Evolutionary conservation across 352 stramenopile genomes (phyloP), one percentile per base, ranked within the genome.

Genomic region (Aphanomyces astaci): DNA sequence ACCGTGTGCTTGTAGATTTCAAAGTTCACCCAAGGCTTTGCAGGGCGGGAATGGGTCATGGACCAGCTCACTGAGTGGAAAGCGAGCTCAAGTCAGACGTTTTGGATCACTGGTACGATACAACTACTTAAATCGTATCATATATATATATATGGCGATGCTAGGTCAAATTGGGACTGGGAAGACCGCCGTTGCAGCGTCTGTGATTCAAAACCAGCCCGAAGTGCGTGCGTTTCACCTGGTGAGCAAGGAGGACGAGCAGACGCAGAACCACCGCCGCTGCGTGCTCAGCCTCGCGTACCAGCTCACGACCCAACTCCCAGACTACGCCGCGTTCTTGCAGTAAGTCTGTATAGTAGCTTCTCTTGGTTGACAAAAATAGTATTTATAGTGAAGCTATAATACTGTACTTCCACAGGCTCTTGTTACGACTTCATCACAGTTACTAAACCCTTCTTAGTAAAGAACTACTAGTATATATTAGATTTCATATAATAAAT

Each of bases 201-300:
- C 74, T 10, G 86, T 91, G 76, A 79, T 90, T 11, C 80, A 91
- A 54, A 71, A 54, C 1, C 81, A 82, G 10, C 83, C 83, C 2
- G 83, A 91, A 69, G 87, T 91, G 45, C 75, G 78, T 19, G 83
- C 83, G 10, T 89, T 89, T 63, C 83, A 91, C 59, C 87, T 91
- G 51, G 81, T 81, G 22, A 71, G 80, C 19, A 78, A 87, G 55
- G 83, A 91, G 45, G 80, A 91, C 40, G 81, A 91, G 43, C 83
- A 91, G 68, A 90, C 83, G n/a, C 83, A 89, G 31, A 86, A 68
- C 25, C 73, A 78, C 19, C 64, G 83, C 0, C 78, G 83, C 0
- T 91, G 83, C 27, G 73, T 91, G 56, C 74, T 91, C 15, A 90
- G 81, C 11, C 65, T 91, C 0, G 80, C 78, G 3, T 91, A 89